Conservation (phyloP, 2,329 filamentous ascomycete genomes). For the Paecilomyces variotii region DNA sequence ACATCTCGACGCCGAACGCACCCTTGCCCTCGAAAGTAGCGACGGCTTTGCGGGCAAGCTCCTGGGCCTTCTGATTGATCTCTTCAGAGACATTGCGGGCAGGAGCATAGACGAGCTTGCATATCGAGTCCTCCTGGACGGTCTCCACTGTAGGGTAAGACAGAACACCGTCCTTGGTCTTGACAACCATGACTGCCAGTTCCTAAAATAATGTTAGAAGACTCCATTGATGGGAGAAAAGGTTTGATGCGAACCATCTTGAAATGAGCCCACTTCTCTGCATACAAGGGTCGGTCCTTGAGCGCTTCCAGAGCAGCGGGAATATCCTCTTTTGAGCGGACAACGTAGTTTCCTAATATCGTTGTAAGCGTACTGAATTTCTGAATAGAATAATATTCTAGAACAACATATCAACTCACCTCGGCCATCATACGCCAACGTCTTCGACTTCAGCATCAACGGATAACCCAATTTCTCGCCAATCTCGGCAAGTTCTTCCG, state of each 20-base stretch:
- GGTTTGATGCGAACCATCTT: slow-evolving; percentile 41
- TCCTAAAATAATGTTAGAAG: slow-evolving; percentile 41
- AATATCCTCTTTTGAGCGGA: slow-evolving; percentile 53
- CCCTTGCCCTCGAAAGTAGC: slow-evolving; percentile 77
- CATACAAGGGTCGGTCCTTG: slow-evolving; percentile 65
- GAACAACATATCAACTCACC: slow-evolving; percentile 39
- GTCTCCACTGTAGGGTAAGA: slow-evolving; percentile 91
- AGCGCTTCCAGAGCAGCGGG: slow-evolving; percentile 62
- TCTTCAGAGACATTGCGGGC: slow-evolving; percentile 60
- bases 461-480: slow-evolving; percentile 65
- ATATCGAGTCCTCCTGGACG: slow-evolving; percentile 89
- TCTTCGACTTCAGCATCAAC: slow-evolving; percentile 86
- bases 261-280: slow-evolving; percentile 84
- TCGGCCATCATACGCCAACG: slow-evolving; percentile 86
- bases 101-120: slow-evolving; percentile 83
- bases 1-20: slow-evolving; percentile 96
- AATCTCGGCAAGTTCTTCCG: slow-evolving; percentile 55
- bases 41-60: slow-evolving; percentile 71
- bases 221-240: not conserved
- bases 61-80: slow-evolving; percentile 59
- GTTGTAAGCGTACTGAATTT: slow-evolving; percentile 3
- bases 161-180: slow-evolving; percentile 66
- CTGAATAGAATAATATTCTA: not conserved
- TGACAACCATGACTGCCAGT: slow-evolving; percentile 88
- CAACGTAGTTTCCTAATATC: slow-evolving; percentile 53